These are phyloP conservation scores for Exophiala spinifera DNA, from an alignment of 2,329 filamentous ascomycete species.

Conservation along the genomic window DNA sequence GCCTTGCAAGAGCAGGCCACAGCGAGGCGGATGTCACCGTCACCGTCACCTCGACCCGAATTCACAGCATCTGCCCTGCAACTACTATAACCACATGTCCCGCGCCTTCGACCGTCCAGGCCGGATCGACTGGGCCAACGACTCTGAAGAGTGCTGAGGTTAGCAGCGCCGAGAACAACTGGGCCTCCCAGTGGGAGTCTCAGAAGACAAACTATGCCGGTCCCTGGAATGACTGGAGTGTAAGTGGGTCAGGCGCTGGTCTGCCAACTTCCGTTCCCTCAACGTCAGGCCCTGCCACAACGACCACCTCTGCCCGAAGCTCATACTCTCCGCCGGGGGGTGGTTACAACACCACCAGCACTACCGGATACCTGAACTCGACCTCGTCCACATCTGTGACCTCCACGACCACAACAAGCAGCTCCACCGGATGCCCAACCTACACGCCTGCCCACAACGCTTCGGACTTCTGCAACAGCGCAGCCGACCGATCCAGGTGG, in stretches of 20 bases:
- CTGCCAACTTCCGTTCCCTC: not conserved
- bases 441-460: slow-evolving; percentile 11
- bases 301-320: not conserved
- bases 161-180: slow-evolving; percentile 10
- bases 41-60: slow-evolving; percentile 17
- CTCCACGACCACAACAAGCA: not conserved
- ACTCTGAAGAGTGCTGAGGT: not conserved
- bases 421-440: slow-evolving; percentile 5
- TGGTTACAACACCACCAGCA: slow-evolving; percentile 6
- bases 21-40: slow-evolving; percentile 15
- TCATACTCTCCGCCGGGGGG: not conserved
- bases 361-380: not conserved
- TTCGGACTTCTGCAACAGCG: slow-evolving; percentile 21
- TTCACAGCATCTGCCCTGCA: slow-evolving; percentile 18
- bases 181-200: slow-evolving; percentile 17
- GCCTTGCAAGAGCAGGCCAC: slow-evolving; percentile 11
- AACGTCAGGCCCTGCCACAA: not conserved
- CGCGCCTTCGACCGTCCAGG: not conserved
- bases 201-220: slow-evolving; percentile 20
- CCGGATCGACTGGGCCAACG: not conserved
- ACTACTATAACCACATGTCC: slow-evolving; percentile 7
- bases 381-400: not conserved
- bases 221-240: slow-evolving; percentile 18
- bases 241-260: not conserved
- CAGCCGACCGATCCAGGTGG: slow-evolving; percentile 24